These are phyloP conservation scores for Neurospora cerealis DNA, from an alignment of 495 filamentous ascomycete species.

Conservation along the genomic window DNA sequence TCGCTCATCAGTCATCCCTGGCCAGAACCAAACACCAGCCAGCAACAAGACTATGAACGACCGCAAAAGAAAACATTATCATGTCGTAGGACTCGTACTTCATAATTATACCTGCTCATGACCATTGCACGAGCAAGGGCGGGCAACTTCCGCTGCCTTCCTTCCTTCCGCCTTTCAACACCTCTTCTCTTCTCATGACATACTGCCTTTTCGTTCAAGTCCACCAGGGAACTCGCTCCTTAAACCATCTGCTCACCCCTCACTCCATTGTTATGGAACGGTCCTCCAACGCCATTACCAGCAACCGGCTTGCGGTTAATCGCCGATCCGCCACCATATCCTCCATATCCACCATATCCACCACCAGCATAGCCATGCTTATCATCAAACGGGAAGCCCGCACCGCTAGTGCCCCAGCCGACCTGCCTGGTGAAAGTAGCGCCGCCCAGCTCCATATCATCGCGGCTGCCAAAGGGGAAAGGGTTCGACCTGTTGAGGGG, in stretches of 20 bases:
- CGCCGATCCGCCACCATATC: background rate
- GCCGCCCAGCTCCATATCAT: constrained; percentile 24
- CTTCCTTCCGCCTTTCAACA: background rate
- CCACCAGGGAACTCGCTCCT: background rate
- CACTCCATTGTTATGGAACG: background rate
- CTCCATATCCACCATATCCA: background rate
- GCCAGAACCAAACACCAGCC: background rate
- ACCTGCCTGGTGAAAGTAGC: constrained; percentile 34
- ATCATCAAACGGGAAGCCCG: constrained; percentile 2
- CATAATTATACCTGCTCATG: background rate
- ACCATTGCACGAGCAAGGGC: background rate
- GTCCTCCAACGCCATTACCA: background rate
- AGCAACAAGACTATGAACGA: background rate
- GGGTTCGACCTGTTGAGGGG: constrained; percentile 32
- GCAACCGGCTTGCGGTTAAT: background rate
- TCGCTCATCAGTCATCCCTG: background rate
- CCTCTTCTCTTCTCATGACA: background rate
- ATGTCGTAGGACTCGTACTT: background rate
- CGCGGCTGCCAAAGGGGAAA: constrained; percentile 19
- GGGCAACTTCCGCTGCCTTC: background rate
- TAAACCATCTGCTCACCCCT: background rate
- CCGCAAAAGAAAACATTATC: background rate
- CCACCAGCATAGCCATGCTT: constrained; percentile 4
- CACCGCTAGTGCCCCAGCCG: constrained; percentile 31
- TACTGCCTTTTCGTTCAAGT: background rate